phyloP scores from a whole-genome alignment of 2,329 filamentous ascomycete species.

The Colletotrichum falcatum region DNA sequence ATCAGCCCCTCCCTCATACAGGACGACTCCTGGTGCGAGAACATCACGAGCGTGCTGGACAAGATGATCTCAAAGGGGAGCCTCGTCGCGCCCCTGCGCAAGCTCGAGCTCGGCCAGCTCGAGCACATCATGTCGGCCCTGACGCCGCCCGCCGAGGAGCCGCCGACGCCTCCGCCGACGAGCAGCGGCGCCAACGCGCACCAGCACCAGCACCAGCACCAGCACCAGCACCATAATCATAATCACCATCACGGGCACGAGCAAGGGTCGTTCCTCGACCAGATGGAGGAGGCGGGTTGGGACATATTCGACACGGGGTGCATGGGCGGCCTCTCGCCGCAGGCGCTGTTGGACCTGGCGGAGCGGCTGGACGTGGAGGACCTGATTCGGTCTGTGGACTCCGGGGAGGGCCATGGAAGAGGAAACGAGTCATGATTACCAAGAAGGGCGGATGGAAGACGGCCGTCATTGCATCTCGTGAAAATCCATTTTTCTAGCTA shows the following conservation, averaged over 20 bases:
- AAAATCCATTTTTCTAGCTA: neutral
- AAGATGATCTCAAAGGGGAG: slow-evolving; percentile 54
- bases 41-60: slow-evolving; percentile 52
- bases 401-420: neutral
- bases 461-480: no score
- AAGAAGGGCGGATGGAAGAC: no score
- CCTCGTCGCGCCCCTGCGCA: slow-evolving; percentile 52
- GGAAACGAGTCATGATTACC: neutral
- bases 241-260: slow-evolving; percentile 30
- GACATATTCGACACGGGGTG: slow-evolving; percentile 49
- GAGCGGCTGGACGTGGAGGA: slow-evolving; percentile 47
- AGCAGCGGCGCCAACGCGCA: slow-evolving; percentile 21
- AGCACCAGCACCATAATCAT: slow-evolving; percentile 14
- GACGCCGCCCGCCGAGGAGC: slow-evolving; percentile 45
- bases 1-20: slow-evolving; percentile 51
- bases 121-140: slow-evolving; percentile 52
- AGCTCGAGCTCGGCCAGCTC: slow-evolving; percentile 52
- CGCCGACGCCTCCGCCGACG: slow-evolving; percentile 40
- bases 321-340: slow-evolving; percentile 49
- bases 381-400: slow-evolving; percentile 35
- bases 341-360: slow-evolving; percentile 48
- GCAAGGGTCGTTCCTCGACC: slow-evolving; percentile 28
- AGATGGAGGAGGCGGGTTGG: slow-evolving; percentile 45
- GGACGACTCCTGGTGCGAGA: slow-evolving; percentile 51
- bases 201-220: slow-evolving; percentile 16